Conservation (phyloP, 352 stramenopile species). For the Phytophthora macrochlamydospora region DNA sequence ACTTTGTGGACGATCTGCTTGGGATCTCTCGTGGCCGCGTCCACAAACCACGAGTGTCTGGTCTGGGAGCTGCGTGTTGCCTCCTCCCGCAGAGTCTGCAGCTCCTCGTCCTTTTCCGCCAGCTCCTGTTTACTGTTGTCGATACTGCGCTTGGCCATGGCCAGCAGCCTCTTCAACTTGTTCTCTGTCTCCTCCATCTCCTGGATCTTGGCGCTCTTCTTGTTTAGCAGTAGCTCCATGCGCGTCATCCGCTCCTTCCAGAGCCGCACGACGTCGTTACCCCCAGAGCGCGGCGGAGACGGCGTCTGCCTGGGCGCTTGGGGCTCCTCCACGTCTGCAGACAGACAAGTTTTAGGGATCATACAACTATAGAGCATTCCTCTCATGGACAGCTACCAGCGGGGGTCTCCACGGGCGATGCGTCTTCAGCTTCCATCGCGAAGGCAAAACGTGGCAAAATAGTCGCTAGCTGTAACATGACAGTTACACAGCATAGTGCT, state of each 20-base stretch:
- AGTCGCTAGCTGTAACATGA: neutral
- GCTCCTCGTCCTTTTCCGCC: slow-evolving; percentile 60
- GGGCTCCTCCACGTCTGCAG: slow-evolving; percentile 8
- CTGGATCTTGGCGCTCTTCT: slow-evolving; percentile 75
- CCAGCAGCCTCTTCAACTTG: slow-evolving; percentile 84
- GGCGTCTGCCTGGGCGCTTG: slow-evolving; percentile 2
- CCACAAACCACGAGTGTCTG: slow-evolving; percentile 55
- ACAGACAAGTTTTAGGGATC: neutral
- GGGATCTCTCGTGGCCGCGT: slow-evolving; percentile 58
- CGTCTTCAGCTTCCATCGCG: slow-evolving; percentile 21
- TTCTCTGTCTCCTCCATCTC: slow-evolving; percentile 82
- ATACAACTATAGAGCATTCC: neutral
- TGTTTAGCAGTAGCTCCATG: slow-evolving; percentile 68
- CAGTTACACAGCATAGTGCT: neutral
- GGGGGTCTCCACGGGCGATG: neutral
- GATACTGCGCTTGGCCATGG: slow-evolving; percentile 89
- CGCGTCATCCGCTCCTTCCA: slow-evolving; percentile 69
- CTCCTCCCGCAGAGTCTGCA: slow-evolving; percentile 56
- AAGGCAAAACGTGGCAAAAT: slow-evolving; percentile 1
- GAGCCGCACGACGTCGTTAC: slow-evolving; percentile 30
- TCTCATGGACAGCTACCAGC: neutral
- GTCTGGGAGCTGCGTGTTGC: slow-evolving; percentile 43
- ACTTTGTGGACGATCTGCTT: slow-evolving; percentile 75
- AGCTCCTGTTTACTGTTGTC: slow-evolving; percentile 89
- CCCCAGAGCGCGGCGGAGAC: slow-evolving; percentile 28